Base-by-base conservation (phyloP, 345 rosid genomes). In the Cardamine occulta region DNA sequence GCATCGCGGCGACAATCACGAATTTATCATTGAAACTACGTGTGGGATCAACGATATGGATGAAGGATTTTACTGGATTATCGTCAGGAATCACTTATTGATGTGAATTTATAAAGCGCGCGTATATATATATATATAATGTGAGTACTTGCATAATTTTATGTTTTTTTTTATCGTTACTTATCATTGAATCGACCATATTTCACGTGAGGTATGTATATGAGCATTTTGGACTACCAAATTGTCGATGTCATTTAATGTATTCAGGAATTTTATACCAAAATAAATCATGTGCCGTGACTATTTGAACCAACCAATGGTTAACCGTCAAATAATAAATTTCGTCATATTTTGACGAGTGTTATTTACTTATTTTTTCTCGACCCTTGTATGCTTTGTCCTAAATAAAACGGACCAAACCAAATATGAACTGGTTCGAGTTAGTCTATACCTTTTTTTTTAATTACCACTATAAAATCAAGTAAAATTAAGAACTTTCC, bases 21-120 rank as follows among this genome's bases (percentile, higher is more conserved):
- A 55, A 15, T 62, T 76, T 19, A 24, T 26, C 1, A 14, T 18
- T 3, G 64, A 12, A 65, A 28, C 71, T 47, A 26, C 34, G 45
- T 7, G 52, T 45, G 66, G 34, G n/a, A 56, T 26, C 55, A 57
- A 71, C 4, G n/a, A 64, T 21, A 72, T 71, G 18, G 68, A 71
- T 13, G 67, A 65, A 58, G 63, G 73, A 2, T 66, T 51, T 31
- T 17, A 58, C 68, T 66, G 77, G 73, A 64, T 63, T 21, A 42
- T 51, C 63, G 7, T 65, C 62, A 15, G 8, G 40, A 72, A 72
- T 58, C 73, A 78, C 31, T 58, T 72, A 39, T 32, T 69, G 74
- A 58, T 72, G 5, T 78, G 18, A 78, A 32, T 21, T 26, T 17
- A 37, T 10, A 7, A 51, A 60, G 68, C 47, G 10, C n/a, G n/a